A percentile compares a stretch with the other conserved stretches of the same genome.
Evolutionary conservation across 139 green algal species (phyloP).

Genomic region (Edaphochlamys debaryana): DNA sequence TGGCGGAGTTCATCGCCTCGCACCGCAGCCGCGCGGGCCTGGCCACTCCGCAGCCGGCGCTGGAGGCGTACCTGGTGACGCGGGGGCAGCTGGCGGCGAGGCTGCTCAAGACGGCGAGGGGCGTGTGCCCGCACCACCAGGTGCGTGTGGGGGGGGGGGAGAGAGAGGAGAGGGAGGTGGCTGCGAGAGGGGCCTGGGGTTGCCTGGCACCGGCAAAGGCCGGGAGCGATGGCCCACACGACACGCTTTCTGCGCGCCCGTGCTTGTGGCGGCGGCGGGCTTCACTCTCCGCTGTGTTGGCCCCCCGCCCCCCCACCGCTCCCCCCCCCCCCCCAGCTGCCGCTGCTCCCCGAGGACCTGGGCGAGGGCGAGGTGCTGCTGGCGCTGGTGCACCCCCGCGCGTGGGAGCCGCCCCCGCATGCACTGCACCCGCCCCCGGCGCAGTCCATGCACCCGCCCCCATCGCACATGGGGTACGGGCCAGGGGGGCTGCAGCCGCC

Average conservation of each 20-base stretch:
- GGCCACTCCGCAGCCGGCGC: constrained; percentile 26
- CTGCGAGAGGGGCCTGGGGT: too few relatives aligned
- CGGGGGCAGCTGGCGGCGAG: constrained; percentile 47
- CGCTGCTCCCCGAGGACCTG: constrained; percentile 48
- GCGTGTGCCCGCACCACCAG: constrained; percentile 30
- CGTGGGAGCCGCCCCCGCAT: not conserved
- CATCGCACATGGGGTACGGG: too few relatives aligned
- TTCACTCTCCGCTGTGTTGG: too few relatives aligned
- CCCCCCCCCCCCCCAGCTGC: constrained; percentile 19
- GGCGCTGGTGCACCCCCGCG: constrained; percentile 62
- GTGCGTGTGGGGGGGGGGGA: not conserved
- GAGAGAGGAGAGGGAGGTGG: too few relatives aligned
- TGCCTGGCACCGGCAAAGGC: too few relatives aligned
- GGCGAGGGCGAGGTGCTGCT: constrained; percentile 53
- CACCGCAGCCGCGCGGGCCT: constrained; percentile 42
- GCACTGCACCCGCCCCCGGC: too few relatives aligned
- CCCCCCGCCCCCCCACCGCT: too few relatives aligned
- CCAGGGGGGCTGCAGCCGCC: too few relatives aligned
- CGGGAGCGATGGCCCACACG: too few relatives aligned
- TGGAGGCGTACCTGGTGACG: constrained; percentile 64
- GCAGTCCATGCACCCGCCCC: too few relatives aligned
- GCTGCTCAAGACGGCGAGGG: constrained; percentile 55
- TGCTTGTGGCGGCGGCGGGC: too few relatives aligned
- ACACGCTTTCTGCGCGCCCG: too few relatives aligned
- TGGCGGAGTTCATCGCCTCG: constrained; percentile 2